Evolutionary conservation across 1,284 basidiomycete species (phyloP).

Genomic region (Mycena sp.): DNA sequence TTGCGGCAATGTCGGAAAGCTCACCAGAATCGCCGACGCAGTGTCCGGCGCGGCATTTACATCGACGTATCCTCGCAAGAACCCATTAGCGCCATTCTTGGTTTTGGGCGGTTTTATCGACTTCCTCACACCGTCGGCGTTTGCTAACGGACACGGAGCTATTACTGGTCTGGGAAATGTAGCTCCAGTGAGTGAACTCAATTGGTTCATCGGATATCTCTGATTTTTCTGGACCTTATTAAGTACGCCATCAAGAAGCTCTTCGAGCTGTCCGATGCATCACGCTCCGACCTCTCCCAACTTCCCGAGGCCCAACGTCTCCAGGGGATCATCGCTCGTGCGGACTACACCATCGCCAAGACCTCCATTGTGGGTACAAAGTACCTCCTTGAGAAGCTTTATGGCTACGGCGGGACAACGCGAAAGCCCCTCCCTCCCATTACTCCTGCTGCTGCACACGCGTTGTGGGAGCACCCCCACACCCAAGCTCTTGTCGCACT

Average conservation of each 20-base stretch:
- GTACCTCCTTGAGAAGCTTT: conserved; percentile 75
- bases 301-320: conserved; percentile 78
- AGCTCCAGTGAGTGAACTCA: conserved; percentile 66
- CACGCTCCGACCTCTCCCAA: conserved; percentile 61
- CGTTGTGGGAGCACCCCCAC: conserved; percentile 76
- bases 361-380: conserved; percentile 87
- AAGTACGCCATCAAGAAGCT: conserved; percentile 71
- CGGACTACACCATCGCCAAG: conserved; percentile 84
- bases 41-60: conserved; percentile 70
- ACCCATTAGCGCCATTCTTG: conserved; percentile 72
- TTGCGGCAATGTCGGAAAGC: conserved; percentile 91
- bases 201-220: too few species aligned
- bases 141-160: conserved; percentile 77
- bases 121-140: conserved; percentile 78
- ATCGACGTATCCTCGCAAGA: conserved; percentile 70
- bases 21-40: conserved; percentile 81
- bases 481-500: conserved; percentile 71
- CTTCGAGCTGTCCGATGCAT: conserved; percentile 67
- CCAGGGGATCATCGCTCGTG: conserved; percentile 83
- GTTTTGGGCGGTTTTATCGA: conserved; percentile 84
- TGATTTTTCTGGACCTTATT: conserved; percentile 12
- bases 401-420: conserved; percentile 81
- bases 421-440: conserved; percentile 80
- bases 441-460: conserved; percentile 58
- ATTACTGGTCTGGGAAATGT: conserved; percentile 86